Conservation (phyloP, 75 land plant species). For the Larix kaempferi region DNA sequence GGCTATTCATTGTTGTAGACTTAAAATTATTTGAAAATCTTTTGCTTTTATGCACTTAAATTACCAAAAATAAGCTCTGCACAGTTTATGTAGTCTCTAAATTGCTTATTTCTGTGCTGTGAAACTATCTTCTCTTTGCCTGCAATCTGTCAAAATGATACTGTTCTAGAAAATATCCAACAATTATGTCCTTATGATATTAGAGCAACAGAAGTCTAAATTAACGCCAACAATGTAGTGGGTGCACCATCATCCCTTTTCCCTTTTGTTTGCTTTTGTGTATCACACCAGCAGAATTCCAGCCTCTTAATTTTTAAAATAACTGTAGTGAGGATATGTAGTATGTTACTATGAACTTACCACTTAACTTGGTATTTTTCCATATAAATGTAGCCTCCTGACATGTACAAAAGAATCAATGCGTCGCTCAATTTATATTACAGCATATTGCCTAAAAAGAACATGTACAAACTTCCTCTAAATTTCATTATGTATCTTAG, state of each 20-base stretch:
- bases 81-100: not conserved
- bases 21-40: too few species aligned
- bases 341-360: too few species aligned
- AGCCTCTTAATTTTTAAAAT: not conserved
- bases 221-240: not conserved
- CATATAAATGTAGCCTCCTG: constrained; percentile 3
- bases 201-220: not conserved
- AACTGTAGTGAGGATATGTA: not conserved
- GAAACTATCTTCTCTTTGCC: not conserved
- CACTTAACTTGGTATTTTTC: not conserved
- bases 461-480: not conserved
- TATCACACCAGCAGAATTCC: too few species aligned
- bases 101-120: not conserved
- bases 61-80: not conserved
- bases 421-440: not conserved
- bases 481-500: constrained; percentile 1
- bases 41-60: too few species aligned
- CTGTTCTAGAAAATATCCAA: not conserved
- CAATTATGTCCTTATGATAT: not conserved
- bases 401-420: constrained; percentile 11
- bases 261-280: not conserved
- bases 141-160: not conserved
- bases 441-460: not conserved
- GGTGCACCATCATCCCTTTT: not conserved
- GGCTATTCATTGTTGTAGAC: too few species aligned